Evolutionary conservation across 768 basidiomycete species (phyloP).

Genomic region (Amanita subjunquillea): DNA sequence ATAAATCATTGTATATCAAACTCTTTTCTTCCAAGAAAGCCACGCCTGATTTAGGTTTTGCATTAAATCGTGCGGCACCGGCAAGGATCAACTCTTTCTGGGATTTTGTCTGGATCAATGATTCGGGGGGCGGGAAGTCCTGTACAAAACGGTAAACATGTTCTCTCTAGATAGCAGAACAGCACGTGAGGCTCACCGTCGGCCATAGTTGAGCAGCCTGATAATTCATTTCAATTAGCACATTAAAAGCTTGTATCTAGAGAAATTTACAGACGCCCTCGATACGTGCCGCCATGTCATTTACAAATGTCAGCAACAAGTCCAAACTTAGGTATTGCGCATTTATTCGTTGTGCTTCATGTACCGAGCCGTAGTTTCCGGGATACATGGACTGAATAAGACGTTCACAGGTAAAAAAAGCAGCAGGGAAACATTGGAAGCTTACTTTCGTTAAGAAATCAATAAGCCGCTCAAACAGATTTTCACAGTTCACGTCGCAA

Average conservation of each 20-base stretch:
- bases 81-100: conserved; percentile 79
- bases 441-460: conserved; percentile 82
- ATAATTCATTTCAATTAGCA: conserved; percentile 6
- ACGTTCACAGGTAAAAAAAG: neutral
- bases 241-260: conserved; percentile 6
- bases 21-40: conserved; percentile 88
- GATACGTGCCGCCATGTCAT: conserved; percentile 71
- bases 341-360: conserved; percentile 60
- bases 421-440: neutral
- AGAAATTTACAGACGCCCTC: conserved; percentile 26
- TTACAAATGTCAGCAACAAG: conserved; percentile 75
- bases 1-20: conserved; percentile 68
- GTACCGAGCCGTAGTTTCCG: conserved; percentile 41
- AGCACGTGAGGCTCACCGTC: conserved; percentile 29
- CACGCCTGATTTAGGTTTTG: conserved; percentile 85
- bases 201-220: conserved; percentile 52
- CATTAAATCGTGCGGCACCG: conserved; percentile 82
- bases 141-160: conserved; percentile 16
- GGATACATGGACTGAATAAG: conserved; percentile 68
- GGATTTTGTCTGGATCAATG: conserved; percentile 61
- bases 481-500: conserved; percentile 94
- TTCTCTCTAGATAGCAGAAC: neutral
- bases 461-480: conserved; percentile 83
- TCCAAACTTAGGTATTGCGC: conserved; percentile 86
- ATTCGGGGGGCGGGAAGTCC: conserved; percentile 46